Percentiles rank a stretch among this genome's conserved stretches.
Conservation (phyloP, 805 yeast genomes). For the Cyberlindnera xylosilytica region DNA sequence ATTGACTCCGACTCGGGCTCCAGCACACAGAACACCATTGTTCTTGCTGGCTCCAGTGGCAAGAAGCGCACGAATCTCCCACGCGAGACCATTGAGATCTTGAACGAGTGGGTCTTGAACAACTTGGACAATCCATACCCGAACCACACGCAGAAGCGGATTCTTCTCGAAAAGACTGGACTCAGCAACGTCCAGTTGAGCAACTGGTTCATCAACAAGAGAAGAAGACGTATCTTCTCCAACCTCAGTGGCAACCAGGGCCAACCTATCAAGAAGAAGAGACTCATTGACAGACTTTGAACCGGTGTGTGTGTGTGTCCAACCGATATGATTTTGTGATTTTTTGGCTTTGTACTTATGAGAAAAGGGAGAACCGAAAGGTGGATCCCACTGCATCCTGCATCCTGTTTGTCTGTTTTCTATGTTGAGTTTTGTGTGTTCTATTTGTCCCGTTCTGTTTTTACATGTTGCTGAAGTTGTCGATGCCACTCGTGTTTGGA, state of each 20-base stretch:
- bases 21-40: conserved; percentile 8
- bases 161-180: conserved; percentile 68
- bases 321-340: not conserved
- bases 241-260: conserved; percentile 30
- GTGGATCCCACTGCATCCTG: not conserved
- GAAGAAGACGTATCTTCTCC: conserved; percentile 61
- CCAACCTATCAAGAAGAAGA: conserved; percentile 31
- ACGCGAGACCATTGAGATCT: conserved; percentile 67
- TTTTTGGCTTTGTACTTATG: not conserved
- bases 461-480: too few species aligned
- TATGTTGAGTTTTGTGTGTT: not conserved
- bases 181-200: conserved; percentile 76
- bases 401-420: not conserved
- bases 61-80: conserved; percentile 72
- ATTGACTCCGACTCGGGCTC: conserved; percentile 13
- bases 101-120: conserved; percentile 69
- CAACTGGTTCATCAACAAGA: conserved; percentile 87
- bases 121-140: conserved; percentile 85
- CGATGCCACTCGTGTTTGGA: too few species aligned
- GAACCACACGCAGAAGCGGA: conserved; percentile 70
- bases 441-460: not conserved
- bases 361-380: not conserved
- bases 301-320: too few species aligned
- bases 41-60: conserved; percentile 1
- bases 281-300: conserved; percentile 27